phyloP scores from a whole-genome alignment of 352 stramenopile species.

The Pythium graminicola region DNA sequence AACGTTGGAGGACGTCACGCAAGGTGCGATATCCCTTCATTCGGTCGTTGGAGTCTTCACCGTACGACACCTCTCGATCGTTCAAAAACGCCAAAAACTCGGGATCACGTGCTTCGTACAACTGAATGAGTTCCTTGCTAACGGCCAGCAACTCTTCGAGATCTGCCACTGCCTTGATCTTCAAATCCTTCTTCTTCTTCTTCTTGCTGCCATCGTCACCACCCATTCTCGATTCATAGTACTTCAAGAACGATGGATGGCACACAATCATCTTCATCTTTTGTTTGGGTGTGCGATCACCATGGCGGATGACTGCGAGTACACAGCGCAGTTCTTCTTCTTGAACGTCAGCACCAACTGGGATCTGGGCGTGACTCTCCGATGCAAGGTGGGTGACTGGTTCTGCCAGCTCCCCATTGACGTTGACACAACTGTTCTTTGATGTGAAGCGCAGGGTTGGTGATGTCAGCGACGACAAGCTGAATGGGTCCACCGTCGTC shows the following conservation, averaged over 20 bases:
- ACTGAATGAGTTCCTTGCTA: slow-evolving; percentile 62
- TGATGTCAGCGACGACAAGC: slow-evolving; percentile 51
- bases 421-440: slow-evolving; percentile 16
- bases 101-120: slow-evolving; percentile 53
- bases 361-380: slow-evolving; percentile 17
- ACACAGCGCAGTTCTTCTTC: slow-evolving; percentile 98
- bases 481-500: slow-evolving; percentile 38
- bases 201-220: slow-evolving; percentile 19
- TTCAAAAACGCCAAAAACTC: slow-evolving; percentile 60
- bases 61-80: slow-evolving; percentile 49
- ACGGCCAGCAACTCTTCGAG: slow-evolving; percentile 73
- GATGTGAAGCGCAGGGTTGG: slow-evolving; percentile 58
- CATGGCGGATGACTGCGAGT: slow-evolving; percentile 98
- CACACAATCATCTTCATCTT: slow-evolving; percentile 98
- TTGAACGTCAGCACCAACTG: slow-evolving; percentile 29
- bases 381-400: slow-evolving; percentile 31
- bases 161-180: slow-evolving; percentile 82
- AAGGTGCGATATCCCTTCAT: slow-evolving; percentile 84
- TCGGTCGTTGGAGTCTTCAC: slow-evolving; percentile 61
- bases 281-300: slow-evolving; percentile 99
- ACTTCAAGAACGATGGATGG: slow-evolving; percentile 86
- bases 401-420: slow-evolving; percentile 48
- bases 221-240: slow-evolving; percentile 56
- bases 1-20: slow-evolving; percentile 94
- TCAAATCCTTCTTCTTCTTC: slow-evolving; percentile 69